phyloP scores from a whole-genome alignment of 2,329 filamentous ascomycete genomes.

The Xylariomycetidae sp. region DNA sequence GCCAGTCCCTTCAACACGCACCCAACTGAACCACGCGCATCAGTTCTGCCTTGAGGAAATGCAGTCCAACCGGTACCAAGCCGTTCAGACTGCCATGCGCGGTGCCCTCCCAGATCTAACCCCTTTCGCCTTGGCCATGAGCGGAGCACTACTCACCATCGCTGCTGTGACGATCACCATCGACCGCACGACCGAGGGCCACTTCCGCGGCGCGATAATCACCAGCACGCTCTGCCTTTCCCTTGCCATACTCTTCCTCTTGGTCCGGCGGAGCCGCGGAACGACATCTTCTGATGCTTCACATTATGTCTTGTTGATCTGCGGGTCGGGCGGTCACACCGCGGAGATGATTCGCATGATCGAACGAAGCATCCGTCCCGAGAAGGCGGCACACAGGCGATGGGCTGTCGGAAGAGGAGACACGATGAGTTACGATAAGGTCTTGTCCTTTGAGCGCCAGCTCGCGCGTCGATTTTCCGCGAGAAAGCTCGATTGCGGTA shows the following conservation, averaged over 20 bases:
- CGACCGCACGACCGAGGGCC: too few species aligned
- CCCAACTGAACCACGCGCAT: conserved; percentile 12
- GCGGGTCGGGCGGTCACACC: conserved; percentile 91
- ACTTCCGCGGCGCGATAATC: too few species aligned
- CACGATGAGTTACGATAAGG: conserved; percentile 59
- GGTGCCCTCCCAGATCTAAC: background rate
- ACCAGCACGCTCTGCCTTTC: background rate
- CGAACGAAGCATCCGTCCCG: conserved; percentile 46
- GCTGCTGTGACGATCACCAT: background rate
- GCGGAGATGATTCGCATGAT: conserved; percentile 91
- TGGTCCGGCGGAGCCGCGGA: background rate
- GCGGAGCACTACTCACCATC: too few species aligned
- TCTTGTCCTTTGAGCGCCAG: conserved; percentile 47
- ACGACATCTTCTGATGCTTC: conserved; percentile 9
- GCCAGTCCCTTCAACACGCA: too few species aligned
- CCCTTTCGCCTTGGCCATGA: too few species aligned
- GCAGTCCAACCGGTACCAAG: conserved; percentile 9
- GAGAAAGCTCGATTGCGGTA: conserved; percentile 29
- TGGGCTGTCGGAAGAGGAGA: conserved; percentile 80
- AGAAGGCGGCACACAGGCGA: conserved; percentile 58
- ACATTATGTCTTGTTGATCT: conserved; percentile 66
- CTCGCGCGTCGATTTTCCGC: conserved; percentile 25
- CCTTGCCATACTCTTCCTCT: conserved; percentile 1
- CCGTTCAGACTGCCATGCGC: conserved; percentile 4
- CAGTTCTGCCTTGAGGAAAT: conserved; percentile 12